phyloP scores from a whole-genome alignment of 164 flowering plant genomes.

The Chimonanthus praecox region DNA sequence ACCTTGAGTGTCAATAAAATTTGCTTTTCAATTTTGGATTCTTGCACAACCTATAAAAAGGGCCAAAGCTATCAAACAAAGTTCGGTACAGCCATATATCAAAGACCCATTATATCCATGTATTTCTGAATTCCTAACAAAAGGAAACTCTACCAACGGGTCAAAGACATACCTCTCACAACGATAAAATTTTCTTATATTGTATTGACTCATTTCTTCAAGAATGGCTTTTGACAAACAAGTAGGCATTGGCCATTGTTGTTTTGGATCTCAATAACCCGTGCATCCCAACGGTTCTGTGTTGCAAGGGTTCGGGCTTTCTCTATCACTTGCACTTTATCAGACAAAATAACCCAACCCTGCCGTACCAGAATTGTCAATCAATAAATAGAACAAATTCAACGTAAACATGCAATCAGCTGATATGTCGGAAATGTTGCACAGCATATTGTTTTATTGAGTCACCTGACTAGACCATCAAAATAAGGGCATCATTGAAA shows the following conservation, averaged over 20 bases:
- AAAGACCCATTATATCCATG: too few relatives aligned
- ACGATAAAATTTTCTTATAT: slow-evolving; percentile 4
- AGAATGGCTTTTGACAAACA: slow-evolving; percentile 91
- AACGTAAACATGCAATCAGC: not conserved
- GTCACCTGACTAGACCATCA: too few relatives aligned
- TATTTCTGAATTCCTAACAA: not conserved
- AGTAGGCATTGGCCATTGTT: slow-evolving; percentile 84
- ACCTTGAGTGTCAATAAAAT: not conserved
- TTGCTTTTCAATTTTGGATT: not conserved
- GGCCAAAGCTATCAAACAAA: not conserved
- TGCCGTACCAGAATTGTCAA: slow-evolving; percentile 26
- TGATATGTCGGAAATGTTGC: not conserved
- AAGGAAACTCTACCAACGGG: slow-evolving; percentile 13
- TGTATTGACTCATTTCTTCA: slow-evolving; percentile 54
- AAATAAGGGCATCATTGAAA: too few relatives aligned
- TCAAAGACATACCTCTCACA: slow-evolving; percentile 2
- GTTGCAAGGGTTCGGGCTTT: slow-evolving; percentile 60
- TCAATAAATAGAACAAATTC: slow-evolving; percentile 4
- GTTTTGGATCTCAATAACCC: slow-evolving; percentile 79
- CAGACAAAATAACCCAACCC: slow-evolving; percentile 90
- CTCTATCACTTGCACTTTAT: slow-evolving; percentile 66
- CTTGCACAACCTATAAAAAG: not conserved
- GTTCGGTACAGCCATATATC: not conserved
- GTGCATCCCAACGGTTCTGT: slow-evolving; percentile 90
- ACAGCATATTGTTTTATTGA: too few relatives aligned